A percentile compares a stretch with the other conserved stretches of the same genome.
These are phyloP conservation scores for Phragmites australis DNA, from an alignment of 176 grass and related monocot species.

Conservation along the genomic window DNA sequence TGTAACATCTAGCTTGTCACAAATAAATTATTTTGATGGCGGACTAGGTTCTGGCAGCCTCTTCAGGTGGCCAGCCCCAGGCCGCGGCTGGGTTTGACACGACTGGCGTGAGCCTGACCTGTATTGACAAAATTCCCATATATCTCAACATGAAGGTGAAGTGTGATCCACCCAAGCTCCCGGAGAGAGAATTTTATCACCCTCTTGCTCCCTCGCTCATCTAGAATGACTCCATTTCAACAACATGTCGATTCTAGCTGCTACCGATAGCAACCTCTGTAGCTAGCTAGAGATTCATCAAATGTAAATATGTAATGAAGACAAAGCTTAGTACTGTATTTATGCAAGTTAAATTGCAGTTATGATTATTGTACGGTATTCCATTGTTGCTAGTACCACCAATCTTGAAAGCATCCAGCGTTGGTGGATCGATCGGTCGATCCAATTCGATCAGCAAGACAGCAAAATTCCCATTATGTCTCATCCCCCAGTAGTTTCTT, in stretches of 20 bases:
- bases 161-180: background rate
- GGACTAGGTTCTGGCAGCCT: background rate
- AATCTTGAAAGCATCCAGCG: background rate
- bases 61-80: background rate
- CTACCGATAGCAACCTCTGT: background rate
- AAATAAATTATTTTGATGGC: background rate
- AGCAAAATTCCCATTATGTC: no score
- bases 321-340: no score
- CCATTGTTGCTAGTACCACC: background rate
- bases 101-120: background rate
- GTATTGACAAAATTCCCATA: constrained; percentile 18
- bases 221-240: background rate
- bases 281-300: no score
- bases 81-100: background rate
- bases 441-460: background rate
- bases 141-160: background rate
- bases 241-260: background rate
- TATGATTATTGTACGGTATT: background rate
- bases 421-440: background rate
- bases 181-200: no score
- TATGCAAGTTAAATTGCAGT: background rate
- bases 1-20: background rate
- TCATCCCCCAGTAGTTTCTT: no score
- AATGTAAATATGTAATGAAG: no score
- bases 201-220: background rate